Evolutionary conservation across 768 basidiomycete genomes (phyloP), one percentile per base, ranked within the genome.

Genomic region (Filobasidium wieringae): DNA sequence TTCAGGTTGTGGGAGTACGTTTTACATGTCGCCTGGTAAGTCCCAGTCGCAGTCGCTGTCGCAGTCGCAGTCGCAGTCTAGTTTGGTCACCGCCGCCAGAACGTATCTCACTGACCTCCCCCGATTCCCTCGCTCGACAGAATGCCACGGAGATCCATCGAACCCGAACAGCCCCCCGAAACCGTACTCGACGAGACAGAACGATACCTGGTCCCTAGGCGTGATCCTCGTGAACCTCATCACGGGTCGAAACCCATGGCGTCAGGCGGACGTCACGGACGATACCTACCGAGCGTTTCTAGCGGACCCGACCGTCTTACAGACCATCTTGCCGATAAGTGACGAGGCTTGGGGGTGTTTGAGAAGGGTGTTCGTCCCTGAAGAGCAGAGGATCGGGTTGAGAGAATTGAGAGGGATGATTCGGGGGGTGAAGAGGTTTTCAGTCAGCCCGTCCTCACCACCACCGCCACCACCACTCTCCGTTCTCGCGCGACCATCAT

Each of bases 151-250:
- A 15, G 85, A 84, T 9, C 57, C 76, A 17, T 76, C n/a, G 72
- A 62, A 71, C 74, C 40, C 66, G 71, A 19, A 64, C 74, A 24
- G 65, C 62, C 77, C 63, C 80, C 22, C 17, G n/a, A 7, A 45
- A 7, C 22, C 29, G 4, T 78, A 99, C 75, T 86, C 86, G 7
- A 88, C 68, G 8, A 79, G 82, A 64, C 81, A 81, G 70, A 96
- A 95, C 74, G 93, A 99, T 72, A 81, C 96, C 63, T 99, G 93
- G 93, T 90, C 91, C 7, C 78, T 97, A 41, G 93, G 91, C 32
- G 89, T 96, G 73, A 63, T 77, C 77, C 60, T 78, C 74, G 79
- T 85, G 63, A 91, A 88, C 72, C 80, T 93, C 75, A 81, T 86
- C 47, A 83, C 83, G 55, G 83, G 84, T 17, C 80, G 84, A 26